Evolutionary conservation across 441 rosid species (phyloP), one percentile per base, ranked within the genome.

Genomic region (Manihot esculenta): DNA sequence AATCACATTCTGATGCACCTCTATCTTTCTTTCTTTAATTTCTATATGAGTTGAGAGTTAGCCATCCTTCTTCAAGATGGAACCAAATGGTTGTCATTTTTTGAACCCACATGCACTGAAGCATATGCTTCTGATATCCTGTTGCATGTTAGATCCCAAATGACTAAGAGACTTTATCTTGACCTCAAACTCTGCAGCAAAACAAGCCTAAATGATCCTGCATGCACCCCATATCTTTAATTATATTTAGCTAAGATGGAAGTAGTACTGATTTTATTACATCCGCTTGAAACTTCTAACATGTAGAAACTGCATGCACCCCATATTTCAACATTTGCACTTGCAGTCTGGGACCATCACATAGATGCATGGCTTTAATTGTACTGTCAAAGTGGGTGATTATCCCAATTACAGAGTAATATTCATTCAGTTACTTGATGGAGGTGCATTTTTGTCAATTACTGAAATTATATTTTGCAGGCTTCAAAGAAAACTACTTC

Each of bases 51-150:
- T 24, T 59, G 38, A 30, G 57, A 27, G 48, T 47, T 20, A 30
- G 33, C 53, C 26, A 58, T 27, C 45, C 13, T 58, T 35, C 7
- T 56, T 23, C 6, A 48, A 47, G 47, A 45, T 69, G 72, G 65
- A 57, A 57, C 48, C 48, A 58, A n/a, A 13, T 65, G 68, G 24
- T 47, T 44, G 4, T 64, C 21, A 45, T 24, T 55, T 47, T 26
- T 50, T 49, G 26, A 10, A 44, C 54, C 45, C 21, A 12, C 69
- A 49, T 21, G 21, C 49, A 50, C n/a, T 14, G 58, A 49, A 26
- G 45, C 38, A 27, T 49, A 9, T 61, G 49, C 50, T 70, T 60
- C 23, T 49, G 27, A 8, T 12, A 26, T 2, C 10, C 27, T 44
- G 21, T 18, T 27, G 27, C 42, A 44, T 58, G 42, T 44, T 30